Percentiles rank a stretch among this genome's conserved stretches.
These are phyloP conservation scores for Skeletonema menzelii DNA, from an alignment of 108 stramenopile species.

Conservation along the genomic window DNA sequence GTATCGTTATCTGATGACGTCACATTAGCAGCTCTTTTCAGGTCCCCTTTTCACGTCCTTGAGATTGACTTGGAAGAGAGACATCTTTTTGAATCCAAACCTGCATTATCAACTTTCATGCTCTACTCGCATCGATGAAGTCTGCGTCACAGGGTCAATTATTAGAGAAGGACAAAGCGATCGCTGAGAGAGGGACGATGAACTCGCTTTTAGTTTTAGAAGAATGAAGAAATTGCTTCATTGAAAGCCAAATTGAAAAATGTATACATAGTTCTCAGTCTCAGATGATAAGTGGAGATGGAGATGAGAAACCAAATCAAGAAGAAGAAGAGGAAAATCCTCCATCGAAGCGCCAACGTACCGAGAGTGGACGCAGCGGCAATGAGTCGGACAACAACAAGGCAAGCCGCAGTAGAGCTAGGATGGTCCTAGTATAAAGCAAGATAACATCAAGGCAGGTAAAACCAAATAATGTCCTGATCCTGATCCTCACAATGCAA, in stretches of 20 bases:
- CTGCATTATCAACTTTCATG: too few relatives aligned
- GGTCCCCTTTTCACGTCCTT: too few relatives aligned
- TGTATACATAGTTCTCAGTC: too few relatives aligned
- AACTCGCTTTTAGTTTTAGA: too few relatives aligned
- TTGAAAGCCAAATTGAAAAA: not conserved
- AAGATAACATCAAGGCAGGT: not conserved
- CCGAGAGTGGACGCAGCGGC: not conserved
- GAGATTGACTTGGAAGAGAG: too few relatives aligned
- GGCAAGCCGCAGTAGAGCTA: not conserved
- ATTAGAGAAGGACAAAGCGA: too few relatives aligned
- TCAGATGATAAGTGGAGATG: not conserved
- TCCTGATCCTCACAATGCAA: not conserved
- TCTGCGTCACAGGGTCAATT: too few relatives aligned
- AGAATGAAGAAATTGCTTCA: not conserved
- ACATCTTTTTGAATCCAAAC: too few relatives aligned
- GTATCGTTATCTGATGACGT: too few relatives aligned
- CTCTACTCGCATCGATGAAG: too few relatives aligned
- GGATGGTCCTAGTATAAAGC: not conserved
- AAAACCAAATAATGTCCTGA: not conserved
- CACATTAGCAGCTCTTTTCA: too few relatives aligned
- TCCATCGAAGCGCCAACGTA: not conserved
- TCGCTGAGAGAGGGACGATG: too few relatives aligned
- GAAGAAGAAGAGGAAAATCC: not conserved
- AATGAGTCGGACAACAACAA: not conserved
- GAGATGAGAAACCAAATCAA: not conserved